Percentiles rank a stretch among this genome's conserved stretches.
phyloP scores from a whole-genome alignment of 176 grass and related monocot species.

The Eleusine indica region DNA sequence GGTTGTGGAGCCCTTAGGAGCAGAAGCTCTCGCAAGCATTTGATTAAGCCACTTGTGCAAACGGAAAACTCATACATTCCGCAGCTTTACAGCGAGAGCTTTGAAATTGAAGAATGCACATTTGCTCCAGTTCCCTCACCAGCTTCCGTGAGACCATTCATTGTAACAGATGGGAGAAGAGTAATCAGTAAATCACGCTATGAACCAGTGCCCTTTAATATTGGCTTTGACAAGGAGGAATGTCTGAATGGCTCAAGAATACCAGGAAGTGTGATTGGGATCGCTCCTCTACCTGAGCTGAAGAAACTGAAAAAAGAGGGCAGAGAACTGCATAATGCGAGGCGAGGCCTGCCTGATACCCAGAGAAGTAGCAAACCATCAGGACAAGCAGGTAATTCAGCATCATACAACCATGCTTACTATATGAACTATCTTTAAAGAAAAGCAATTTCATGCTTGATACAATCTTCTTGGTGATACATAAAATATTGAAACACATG shows the following conservation, averaged over 20 bases:
- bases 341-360: slow-evolving; percentile 24
- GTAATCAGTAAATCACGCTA: slow-evolving; percentile 75
- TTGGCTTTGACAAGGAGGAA: slow-evolving; percentile 39
- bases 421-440: slow-evolving; percentile 14
- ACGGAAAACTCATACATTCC: slow-evolving; percentile 72
- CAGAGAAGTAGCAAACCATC: slow-evolving; percentile 39
- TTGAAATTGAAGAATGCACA: slow-evolving; percentile 82
- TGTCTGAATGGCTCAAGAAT: slow-evolving; percentile 29
- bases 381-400: slow-evolving; percentile 60
- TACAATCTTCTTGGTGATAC: neutral
- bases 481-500: slow-evolving; percentile 1
- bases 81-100: slow-evolving; percentile 68
- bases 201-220: slow-evolving; percentile 52
- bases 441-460: neutral
- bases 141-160: slow-evolving; percentile 57
- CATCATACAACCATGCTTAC: slow-evolving; percentile 21
- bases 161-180: slow-evolving; percentile 78
- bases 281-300: slow-evolving; percentile 52
- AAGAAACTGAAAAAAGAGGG: slow-evolving; percentile 60
- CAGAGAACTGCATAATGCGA: slow-evolving; percentile 23
- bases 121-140: slow-evolving; percentile 65
- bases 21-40: slow-evolving; percentile 49
- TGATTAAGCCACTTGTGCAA: slow-evolving; percentile 62
- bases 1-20: slow-evolving; percentile 65
- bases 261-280: slow-evolving; percentile 46